Evolutionary conservation across 257 asterid species (phyloP).

Genomic region (Solanum corneliomulleri): DNA sequence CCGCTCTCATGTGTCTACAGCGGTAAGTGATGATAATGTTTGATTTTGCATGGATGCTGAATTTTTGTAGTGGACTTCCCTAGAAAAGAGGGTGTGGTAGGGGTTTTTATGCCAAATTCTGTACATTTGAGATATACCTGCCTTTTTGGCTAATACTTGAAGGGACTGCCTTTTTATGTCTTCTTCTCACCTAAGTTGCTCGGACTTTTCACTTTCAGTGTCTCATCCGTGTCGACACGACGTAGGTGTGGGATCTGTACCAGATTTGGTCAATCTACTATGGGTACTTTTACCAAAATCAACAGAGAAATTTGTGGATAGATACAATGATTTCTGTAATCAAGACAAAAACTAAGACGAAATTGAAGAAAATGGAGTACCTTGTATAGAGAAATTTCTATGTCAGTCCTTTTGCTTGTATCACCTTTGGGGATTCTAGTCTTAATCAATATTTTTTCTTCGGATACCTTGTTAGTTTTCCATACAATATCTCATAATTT

Average conservation of each 20-base stretch:
- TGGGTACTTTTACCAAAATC: background rate
- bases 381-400: background rate
- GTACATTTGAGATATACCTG: background rate
- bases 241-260: background rate
- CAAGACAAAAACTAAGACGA: background rate
- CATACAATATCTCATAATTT: background rate
- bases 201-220: background rate
- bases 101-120: background rate
- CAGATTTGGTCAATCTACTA: background rate
- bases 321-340: background rate
- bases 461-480: background rate
- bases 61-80: background rate
- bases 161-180: background rate
- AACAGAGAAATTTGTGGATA: background rate
- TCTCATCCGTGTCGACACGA: background rate
- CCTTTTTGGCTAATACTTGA: background rate
- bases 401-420: background rate
- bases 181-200: background rate
- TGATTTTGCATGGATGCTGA: background rate
- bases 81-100: background rate
- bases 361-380: background rate
- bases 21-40: constrained; percentile 31
- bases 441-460: background rate
- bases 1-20: constrained; percentile 80
- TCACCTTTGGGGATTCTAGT: background rate